phyloP scores from a whole-genome alignment of 345 rosid genomes.

The Eutrema yunnanense region DNA sequence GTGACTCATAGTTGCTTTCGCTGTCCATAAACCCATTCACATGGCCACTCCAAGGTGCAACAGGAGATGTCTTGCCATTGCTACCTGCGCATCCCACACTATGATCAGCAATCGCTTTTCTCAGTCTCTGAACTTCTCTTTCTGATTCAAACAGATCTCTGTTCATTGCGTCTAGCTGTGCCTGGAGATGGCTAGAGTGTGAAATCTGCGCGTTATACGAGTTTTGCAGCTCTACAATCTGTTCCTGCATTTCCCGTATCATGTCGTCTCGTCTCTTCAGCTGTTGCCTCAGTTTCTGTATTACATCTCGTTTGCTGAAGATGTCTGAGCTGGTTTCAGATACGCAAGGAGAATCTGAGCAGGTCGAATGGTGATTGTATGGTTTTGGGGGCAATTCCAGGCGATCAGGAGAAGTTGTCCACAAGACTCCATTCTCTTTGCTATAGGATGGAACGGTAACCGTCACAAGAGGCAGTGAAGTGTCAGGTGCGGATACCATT shows the following conservation, averaged over 20 bases:
- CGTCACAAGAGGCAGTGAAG: slow-evolving; percentile 64
- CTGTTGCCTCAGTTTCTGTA: slow-evolving; percentile 92
- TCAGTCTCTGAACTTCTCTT: slow-evolving; percentile 79
- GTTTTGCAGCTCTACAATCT: slow-evolving; percentile 68
- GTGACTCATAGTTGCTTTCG: slow-evolving; percentile 35
- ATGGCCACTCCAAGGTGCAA: slow-evolving; percentile 55
- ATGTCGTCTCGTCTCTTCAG: slow-evolving; percentile 92
- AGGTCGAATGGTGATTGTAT: slow-evolving; percentile 63
- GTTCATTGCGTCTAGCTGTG: slow-evolving; percentile 68
- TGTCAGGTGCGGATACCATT: slow-evolving; percentile 46
- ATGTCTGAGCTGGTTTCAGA: slow-evolving; percentile 96
- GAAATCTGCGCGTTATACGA: slow-evolving; percentile 58
- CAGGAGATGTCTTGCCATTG: slow-evolving; percentile 34
- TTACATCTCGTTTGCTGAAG: slow-evolving; percentile 87
- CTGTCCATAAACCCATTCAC: slow-evolving; percentile 50
- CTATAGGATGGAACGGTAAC: slow-evolving; percentile 54
- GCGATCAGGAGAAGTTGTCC: slow-evolving; percentile 85
- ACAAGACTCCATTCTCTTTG: slow-evolving; percentile 68
- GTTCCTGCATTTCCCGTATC: slow-evolving; percentile 97
- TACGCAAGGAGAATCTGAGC: slow-evolving; percentile 93
- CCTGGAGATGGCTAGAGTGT: slow-evolving; percentile 65
- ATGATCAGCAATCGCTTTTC: slow-evolving; percentile 95
- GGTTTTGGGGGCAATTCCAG: slow-evolving; percentile 88
- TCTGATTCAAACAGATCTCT: slow-evolving; percentile 74
- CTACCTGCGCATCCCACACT: slow-evolving; percentile 39